These are phyloP conservation scores for Hypoxylon cercidicola DNA, from an alignment of 495 filamentous ascomycete genomes.

Conservation along the genomic window DNA sequence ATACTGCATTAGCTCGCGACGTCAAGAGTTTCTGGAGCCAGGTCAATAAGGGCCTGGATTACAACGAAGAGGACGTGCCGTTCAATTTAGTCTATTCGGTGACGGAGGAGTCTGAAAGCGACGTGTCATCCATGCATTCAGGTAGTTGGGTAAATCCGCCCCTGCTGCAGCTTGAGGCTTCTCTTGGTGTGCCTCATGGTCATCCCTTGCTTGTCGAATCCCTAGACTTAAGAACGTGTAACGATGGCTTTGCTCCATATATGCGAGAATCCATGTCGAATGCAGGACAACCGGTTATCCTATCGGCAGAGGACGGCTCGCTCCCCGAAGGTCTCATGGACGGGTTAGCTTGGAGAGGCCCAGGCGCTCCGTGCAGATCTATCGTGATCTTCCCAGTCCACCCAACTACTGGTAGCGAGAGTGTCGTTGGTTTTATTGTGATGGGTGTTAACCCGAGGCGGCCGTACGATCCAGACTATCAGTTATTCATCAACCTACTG, in stretches of 20 bases:
- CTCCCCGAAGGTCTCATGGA: slow-evolving; percentile 67
- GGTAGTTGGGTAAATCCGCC: slow-evolving; percentile 64
- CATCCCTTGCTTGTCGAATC: slow-evolving; percentile 64
- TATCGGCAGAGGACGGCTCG: slow-evolving; percentile 67
- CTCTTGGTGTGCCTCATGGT: slow-evolving; percentile 68
- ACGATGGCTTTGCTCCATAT: slow-evolving; percentile 71
- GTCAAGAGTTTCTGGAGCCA: slow-evolving; percentile 70
- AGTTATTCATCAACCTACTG: slow-evolving; percentile 74
- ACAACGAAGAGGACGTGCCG: slow-evolving; percentile 70
- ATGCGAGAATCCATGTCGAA: slow-evolving; percentile 74
- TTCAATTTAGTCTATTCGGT: slow-evolving; percentile 74
- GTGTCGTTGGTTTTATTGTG: slow-evolving; percentile 72
- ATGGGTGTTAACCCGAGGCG: slow-evolving; percentile 75
- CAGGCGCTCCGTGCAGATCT: slow-evolving; percentile 69
- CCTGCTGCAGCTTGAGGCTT: slow-evolving; percentile 68
- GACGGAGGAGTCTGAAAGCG: slow-evolving; percentile 67
- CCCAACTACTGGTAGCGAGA: slow-evolving; percentile 70
- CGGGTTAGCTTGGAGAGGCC: slow-evolving; percentile 71
- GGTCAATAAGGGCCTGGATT: slow-evolving; percentile 66
- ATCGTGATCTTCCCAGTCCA: slow-evolving; percentile 77
- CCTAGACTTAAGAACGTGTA: slow-evolving; percentile 68
- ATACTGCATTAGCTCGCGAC: slow-evolving; percentile 71
- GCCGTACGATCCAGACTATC: slow-evolving; percentile 75
- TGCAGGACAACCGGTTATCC: slow-evolving; percentile 62
- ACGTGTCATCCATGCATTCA: slow-evolving; percentile 69